These are phyloP conservation scores for Ophiostoma sp. DNA, from an alignment of 2,329 filamentous ascomycete genomes.

Conservation along the genomic window DNA sequence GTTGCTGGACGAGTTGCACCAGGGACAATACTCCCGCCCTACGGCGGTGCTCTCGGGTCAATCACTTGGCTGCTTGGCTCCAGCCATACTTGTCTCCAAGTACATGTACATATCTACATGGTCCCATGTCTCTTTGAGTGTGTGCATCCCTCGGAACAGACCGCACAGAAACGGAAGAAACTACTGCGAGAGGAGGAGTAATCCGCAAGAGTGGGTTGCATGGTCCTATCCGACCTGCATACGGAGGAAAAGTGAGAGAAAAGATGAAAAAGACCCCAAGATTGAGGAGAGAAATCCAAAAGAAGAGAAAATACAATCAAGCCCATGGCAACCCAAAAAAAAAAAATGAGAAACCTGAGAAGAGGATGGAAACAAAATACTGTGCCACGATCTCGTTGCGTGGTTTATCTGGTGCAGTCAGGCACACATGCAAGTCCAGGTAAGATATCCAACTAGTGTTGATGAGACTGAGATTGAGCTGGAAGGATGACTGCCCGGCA, in stretches of 20 bases:
- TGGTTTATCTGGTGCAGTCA: not conserved
- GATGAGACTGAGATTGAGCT: not conserved
- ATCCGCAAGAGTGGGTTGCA: not conserved
- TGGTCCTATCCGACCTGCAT: not conserved
- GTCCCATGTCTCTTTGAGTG: not conserved
- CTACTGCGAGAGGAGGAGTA: constrained; percentile 11
- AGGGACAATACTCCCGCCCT: not conserved
- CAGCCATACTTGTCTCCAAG: too few relatives aligned
- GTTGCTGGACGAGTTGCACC: not conserved
- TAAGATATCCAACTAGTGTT: not conserved
- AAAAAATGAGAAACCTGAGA: not conserved
- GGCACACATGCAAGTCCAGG: not conserved
- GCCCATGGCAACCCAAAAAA: not conserved
- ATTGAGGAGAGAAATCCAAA: not conserved
- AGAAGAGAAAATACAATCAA: not conserved
- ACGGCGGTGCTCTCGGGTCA: constrained; percentile 6
- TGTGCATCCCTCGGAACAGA: constrained; percentile 4
- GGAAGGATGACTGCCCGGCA: not conserved
- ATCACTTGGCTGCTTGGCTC: not conserved
- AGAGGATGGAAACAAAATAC: not conserved
- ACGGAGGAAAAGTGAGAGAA: not conserved
- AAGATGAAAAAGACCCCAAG: not conserved
- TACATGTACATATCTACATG: not conserved
- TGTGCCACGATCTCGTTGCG: not conserved
- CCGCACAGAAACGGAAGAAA: constrained; percentile 1